phyloP scores from a whole-genome alignment of 2,329 filamentous ascomycete species.

The Blumeria graminis region DNA sequence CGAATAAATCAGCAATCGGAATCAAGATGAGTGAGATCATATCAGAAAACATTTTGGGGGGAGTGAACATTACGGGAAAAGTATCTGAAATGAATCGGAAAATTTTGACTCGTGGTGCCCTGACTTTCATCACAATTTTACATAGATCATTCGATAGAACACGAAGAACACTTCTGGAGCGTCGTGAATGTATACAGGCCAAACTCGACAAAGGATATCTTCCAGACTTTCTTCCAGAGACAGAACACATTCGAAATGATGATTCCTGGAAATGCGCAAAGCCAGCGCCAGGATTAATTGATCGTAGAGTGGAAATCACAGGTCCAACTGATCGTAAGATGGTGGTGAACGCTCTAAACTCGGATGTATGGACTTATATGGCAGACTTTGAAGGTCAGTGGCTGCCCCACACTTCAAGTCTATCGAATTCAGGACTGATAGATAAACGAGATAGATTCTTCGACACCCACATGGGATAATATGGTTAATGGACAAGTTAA shows the following conservation, averaged over 20 bases:
- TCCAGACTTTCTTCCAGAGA: conserved; percentile 89
- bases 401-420: conserved; percentile 8
- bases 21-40: too few species aligned
- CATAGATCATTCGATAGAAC: conserved; percentile 85
- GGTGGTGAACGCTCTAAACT: conserved; percentile 92
- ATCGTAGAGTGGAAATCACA: conserved; percentile 90
- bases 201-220: conserved; percentile 78
- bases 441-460: conserved; percentile 43
- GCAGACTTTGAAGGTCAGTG: conserved; percentile 78
- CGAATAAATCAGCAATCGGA: too few species aligned
- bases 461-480: conserved; percentile 92
- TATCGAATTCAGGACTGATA: not conserved
- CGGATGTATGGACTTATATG: conserved; percentile 97
- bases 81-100: conserved; percentile 61
- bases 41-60: conserved; percentile 15
- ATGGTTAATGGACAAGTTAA: conserved; percentile 98
- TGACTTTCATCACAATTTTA: conserved; percentile 77
- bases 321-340: conserved; percentile 96
- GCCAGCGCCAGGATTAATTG: conserved; percentile 75
- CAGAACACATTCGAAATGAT: conserved; percentile 83
- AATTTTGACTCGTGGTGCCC: conserved; percentile 76
- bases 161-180: conserved; percentile 71
- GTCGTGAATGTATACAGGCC: conserved; percentile 64
- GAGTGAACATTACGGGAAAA: conserved; percentile 63
- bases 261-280: conserved; percentile 79